These are phyloP conservation scores for Wickerhamiella dianesei DNA, from an alignment of 805 yeast genomes.

Conservation along the genomic window DNA sequence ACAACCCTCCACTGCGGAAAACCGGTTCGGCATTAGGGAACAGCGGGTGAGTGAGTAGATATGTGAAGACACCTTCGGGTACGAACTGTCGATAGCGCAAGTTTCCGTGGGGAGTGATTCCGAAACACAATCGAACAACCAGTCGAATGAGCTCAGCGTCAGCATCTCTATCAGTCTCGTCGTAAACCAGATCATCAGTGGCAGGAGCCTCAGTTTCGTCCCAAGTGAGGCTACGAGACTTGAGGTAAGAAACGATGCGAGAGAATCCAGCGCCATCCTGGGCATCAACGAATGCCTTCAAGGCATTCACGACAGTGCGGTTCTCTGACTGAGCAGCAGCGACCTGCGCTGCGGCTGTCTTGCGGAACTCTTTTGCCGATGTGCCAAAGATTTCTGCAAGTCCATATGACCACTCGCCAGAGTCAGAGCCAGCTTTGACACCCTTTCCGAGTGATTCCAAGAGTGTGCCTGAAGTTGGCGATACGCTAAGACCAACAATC, in stretches of 20 bases:
- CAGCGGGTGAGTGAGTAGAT: slow-evolving; percentile 74
- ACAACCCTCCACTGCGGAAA: slow-evolving; percentile 34
- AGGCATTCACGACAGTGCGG: slow-evolving; percentile 29
- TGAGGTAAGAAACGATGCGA: slow-evolving; percentile 13
- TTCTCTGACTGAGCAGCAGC: slow-evolving; percentile 26
- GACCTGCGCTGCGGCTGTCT: slow-evolving; percentile 26
- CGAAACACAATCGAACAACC: slow-evolving; percentile 33
- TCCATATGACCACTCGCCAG: slow-evolving; percentile 9
- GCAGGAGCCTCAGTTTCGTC: slow-evolving; percentile 15
- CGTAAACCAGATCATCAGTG: slow-evolving; percentile 37
- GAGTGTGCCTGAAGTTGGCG: slow-evolving; percentile 14
- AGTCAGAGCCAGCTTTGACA: slow-evolving; percentile 9
- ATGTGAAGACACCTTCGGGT: slow-evolving; percentile 51
- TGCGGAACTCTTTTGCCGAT: slow-evolving; percentile 2
- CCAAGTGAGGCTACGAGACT: slow-evolving; percentile 9
- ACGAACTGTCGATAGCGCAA: slow-evolving; percentile 16
- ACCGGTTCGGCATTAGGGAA: slow-evolving; percentile 44
- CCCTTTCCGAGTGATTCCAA: slow-evolving; percentile 18
- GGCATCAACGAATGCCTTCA: slow-evolving; percentile 32
- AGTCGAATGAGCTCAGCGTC: slow-evolving; percentile 41
- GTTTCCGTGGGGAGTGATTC: slow-evolving; percentile 15
- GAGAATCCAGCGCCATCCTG: slow-evolving; percentile 16
- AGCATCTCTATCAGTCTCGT: slow-evolving; percentile 53
- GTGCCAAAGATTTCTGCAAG: slow-evolving; percentile 29
- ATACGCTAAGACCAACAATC: slow-evolving; percentile 17